These are phyloP conservation scores for Phaeodactylum tricornutum DNA, from an alignment of 108 stramenopile species.

Conservation along the genomic window DNA sequence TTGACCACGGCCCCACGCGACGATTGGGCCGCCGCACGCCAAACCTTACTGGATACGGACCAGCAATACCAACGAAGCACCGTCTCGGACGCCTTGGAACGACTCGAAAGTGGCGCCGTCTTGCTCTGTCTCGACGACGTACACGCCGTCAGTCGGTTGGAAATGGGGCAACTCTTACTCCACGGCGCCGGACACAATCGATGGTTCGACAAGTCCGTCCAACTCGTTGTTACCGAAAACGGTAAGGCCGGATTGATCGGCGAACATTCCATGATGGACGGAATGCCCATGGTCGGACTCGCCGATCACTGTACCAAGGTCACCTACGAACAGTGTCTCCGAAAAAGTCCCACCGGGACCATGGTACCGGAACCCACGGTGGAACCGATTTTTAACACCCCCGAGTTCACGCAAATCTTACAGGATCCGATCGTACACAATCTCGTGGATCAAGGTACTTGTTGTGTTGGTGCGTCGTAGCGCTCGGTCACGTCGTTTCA, in stretches of 20 bases:
- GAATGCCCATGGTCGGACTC: constrained; percentile 70
- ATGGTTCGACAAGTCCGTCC: constrained; percentile 86
- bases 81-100: constrained; percentile 56
- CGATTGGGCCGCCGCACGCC: constrained; percentile 61
- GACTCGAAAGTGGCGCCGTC: constrained; percentile 66
- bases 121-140: constrained; percentile 69
- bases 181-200: constrained; percentile 63
- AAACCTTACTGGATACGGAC: constrained; percentile 47
- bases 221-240: constrained; percentile 69
- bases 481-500: too few species aligned
- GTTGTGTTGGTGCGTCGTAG: too few species aligned
- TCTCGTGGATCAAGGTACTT: too few species aligned
- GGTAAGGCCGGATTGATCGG: constrained; percentile 76
- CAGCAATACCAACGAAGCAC: too few species aligned
- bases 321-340: constrained; percentile 46
- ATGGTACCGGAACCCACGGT: constrained; percentile 17
- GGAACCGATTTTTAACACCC: constrained; percentile 43
- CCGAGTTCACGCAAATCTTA: too few species aligned
- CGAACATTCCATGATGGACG: constrained; percentile 92
- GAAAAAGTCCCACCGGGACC: constrained; percentile 25
- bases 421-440: too few species aligned
- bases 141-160: constrained; percentile 39
- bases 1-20: constrained; percentile 67
- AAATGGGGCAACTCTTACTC: constrained; percentile 43
- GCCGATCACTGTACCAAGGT: constrained; percentile 50